Conservation (phyloP, 306 rosid species). For the Lablab purpureus region DNA sequence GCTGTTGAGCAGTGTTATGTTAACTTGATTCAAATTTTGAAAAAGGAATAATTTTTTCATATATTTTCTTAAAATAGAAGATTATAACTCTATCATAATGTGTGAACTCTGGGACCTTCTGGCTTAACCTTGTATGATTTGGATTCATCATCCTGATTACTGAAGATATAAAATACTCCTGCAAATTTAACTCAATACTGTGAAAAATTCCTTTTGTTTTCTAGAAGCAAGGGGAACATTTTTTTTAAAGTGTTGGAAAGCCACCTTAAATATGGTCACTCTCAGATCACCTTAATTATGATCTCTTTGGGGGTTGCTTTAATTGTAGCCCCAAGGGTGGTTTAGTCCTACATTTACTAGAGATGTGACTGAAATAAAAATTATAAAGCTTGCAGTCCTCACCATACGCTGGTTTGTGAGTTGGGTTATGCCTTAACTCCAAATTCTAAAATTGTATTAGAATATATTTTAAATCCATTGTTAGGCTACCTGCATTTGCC, state of each 20-base stretch:
- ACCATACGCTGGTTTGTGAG: no score
- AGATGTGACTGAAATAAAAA: no score
- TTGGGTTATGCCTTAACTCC: no score
- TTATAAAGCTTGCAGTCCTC: no score
- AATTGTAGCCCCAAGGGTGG: no score
- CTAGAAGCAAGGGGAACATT: slow-evolving; percentile 6
- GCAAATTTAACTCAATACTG: background rate
- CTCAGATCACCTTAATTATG: no score
- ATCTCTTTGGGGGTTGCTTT: no score
- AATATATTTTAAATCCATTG: no score
- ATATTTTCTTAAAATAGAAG: slow-evolving; percentile 11
- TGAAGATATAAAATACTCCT: slow-evolving; percentile 19
- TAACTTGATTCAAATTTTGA: background rate
- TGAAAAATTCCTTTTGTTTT: slow-evolving; percentile 34
- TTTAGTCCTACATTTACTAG: no score
- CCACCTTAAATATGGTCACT: no score
- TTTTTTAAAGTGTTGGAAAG: background rate
- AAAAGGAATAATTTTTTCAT: background rate
- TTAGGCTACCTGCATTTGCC: no score
- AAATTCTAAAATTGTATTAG: no score
- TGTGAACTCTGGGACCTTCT: background rate
- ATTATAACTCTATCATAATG: background rate
- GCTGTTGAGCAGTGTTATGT: slow-evolving; percentile 15
- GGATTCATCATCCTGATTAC: slow-evolving; percentile 8
- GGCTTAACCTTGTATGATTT: slow-evolving; percentile 30